Evolutionary conservation across 2,329 filamentous ascomycete genomes (phyloP).

Genomic region (Ophiocordyceps camponoti-saundersi): DNA sequence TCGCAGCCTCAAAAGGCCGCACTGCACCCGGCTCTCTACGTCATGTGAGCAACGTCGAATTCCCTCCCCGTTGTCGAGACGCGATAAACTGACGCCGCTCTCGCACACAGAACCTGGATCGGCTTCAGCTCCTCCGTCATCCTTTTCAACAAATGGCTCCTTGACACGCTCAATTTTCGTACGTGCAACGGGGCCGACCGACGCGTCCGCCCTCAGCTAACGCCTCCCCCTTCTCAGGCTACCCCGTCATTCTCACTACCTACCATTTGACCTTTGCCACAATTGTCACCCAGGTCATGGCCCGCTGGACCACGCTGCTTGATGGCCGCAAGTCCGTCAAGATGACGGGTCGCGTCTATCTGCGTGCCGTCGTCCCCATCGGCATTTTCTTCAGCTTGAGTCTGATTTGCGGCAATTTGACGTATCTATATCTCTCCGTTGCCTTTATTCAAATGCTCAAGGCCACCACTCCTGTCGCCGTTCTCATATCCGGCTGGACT

Average conservation of each 20-base stretch:
- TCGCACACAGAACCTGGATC: constrained; percentile 50
- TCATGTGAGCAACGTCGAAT: constrained; percentile 9
- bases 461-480: constrained; percentile 50
- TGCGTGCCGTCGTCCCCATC: constrained; percentile 48
- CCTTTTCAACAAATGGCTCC: constrained; percentile 83
- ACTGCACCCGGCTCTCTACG: constrained; percentile 18
- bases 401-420: constrained; percentile 49
- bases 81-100: neutral
- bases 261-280: constrained; percentile 54
- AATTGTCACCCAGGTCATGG: constrained; percentile 46
- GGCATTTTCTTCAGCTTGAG: constrained; percentile 48
- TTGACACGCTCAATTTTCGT: constrained; percentile 61
- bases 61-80: no score
- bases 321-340: constrained; percentile 44
- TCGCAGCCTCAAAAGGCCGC: constrained; percentile 12
- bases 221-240: constrained; percentile 3
- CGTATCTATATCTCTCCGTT: constrained; percentile 50
- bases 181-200: constrained; percentile 16
- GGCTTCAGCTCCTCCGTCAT: constrained; percentile 72
- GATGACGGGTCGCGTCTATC: constrained; percentile 42
- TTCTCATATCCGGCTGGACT: constrained; percentile 47
- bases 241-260: constrained; percentile 41
- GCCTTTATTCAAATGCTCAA: constrained; percentile 58
- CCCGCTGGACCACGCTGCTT: constrained; percentile 44
- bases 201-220: constrained; percentile 18